Conservation (phyloP, 2,329 filamentous ascomycete species). For the Talaromyces sp. region DNA sequence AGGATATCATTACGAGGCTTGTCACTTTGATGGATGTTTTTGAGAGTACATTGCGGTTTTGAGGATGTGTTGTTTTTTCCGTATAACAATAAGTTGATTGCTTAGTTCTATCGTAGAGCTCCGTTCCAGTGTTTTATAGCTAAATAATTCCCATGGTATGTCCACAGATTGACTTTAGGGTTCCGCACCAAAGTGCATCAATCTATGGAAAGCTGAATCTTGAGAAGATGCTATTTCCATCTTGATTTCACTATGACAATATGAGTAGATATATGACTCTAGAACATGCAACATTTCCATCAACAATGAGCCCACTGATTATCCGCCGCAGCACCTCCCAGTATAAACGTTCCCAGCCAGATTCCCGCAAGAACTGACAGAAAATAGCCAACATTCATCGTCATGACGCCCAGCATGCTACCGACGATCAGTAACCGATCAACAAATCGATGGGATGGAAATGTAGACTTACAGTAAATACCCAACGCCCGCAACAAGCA, state of each 20-base stretch:
- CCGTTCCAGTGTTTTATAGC: too few species aligned
- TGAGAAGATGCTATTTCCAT: background rate
- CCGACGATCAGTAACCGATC: background rate
- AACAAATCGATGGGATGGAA: slow-evolving; percentile 35
- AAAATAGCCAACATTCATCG: slow-evolving; percentile 82
- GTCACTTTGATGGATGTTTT: background rate
- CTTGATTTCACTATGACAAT: background rate
- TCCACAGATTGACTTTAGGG: background rate
- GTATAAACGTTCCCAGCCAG: slow-evolving; percentile 77
- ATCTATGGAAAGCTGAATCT: background rate
- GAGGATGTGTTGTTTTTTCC: too few species aligned
- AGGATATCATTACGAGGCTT: background rate
- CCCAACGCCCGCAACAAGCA: slow-evolving; percentile 70
- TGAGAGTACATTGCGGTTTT: background rate
- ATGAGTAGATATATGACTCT: background rate
- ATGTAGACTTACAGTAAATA: slow-evolving; percentile 73
- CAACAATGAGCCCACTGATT: slow-evolving; percentile 19
- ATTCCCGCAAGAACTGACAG: slow-evolving; percentile 71
- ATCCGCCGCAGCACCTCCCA: slow-evolving; percentile 52
- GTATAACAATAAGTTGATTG: too few species aligned
- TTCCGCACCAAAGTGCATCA: background rate
- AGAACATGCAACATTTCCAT: background rate
- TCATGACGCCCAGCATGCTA: slow-evolving; percentile 92
- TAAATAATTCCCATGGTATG: background rate
- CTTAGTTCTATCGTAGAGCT: too few species aligned